Conservation (phyloP, 805 yeast genomes). For the Pichia kluyveri region DNA sequence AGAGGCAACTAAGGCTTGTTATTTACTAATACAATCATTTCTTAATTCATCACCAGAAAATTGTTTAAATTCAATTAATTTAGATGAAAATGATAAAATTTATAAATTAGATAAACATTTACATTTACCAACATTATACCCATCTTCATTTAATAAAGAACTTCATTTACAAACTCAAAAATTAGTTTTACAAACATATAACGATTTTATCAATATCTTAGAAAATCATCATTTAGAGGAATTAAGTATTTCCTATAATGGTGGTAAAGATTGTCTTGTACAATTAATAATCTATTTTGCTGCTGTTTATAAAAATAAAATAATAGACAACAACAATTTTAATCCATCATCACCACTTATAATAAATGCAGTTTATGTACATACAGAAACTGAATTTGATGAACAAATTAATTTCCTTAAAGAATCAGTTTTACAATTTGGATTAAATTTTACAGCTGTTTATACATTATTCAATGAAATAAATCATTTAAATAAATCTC, state of each 20-base stretch:
- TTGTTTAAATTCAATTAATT: neutral
- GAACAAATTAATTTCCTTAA: slow-evolving; percentile 62
- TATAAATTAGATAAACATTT: neutral
- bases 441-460: slow-evolving; percentile 34
- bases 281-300: slow-evolving; percentile 71
- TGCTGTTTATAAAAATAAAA: slow-evolving; percentile 25
- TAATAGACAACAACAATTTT: slow-evolving; percentile 10
- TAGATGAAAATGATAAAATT: neutral
- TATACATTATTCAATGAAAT: slow-evolving; percentile 3
- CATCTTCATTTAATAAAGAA: neutral
- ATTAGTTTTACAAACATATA: slow-evolving; percentile 17
- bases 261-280: slow-evolving; percentile 95
- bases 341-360: slow-evolving; percentile 10
- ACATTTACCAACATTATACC: slow-evolving; percentile 3
- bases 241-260: slow-evolving; percentile 80
- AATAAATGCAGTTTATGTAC: slow-evolving; percentile 60
- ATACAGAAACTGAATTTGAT: slow-evolving; percentile 62
- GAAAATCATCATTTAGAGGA: slow-evolving; percentile 29
- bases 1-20: neutral
- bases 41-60: neutral
- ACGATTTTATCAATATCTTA: slow-evolving; percentile 14
- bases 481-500: neutral
- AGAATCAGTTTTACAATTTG: slow-evolving; percentile 43
- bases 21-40: neutral
- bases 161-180: slow-evolving; percentile 17